Conservation (phyloP, 2,329 filamentous ascomycete genomes). For the Lachnellula suecica region DNA sequence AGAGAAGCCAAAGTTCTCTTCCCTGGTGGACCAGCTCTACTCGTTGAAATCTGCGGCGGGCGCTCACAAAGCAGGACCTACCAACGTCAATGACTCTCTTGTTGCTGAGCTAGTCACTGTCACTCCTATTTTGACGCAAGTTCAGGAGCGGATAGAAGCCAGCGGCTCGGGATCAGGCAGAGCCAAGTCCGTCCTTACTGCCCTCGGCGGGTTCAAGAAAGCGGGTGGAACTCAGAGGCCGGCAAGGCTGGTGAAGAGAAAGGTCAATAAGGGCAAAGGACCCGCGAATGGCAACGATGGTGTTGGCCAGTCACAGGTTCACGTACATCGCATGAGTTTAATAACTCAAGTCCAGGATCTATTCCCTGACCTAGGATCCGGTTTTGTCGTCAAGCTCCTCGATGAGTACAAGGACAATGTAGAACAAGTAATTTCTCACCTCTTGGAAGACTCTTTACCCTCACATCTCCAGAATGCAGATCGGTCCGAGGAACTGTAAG, state of each 20-base stretch:
- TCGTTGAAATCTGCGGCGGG: conserved; percentile 72
- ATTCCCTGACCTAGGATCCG: conserved; percentile 83
- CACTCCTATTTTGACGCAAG: conserved; percentile 70
- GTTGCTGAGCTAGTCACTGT: conserved; percentile 78
- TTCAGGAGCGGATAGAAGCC: conserved; percentile 53
- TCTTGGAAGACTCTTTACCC: conserved; percentile 77
- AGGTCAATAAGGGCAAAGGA: conserved; percentile 66
- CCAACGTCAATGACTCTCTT: conserved; percentile 66
- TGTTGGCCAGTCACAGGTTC: conserved; percentile 34
- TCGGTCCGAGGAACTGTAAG: conserved; percentile 53
- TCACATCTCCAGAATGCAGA: conserved; percentile 64
- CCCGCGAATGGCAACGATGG: conserved; percentile 38
- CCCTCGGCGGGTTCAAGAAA: conserved; percentile 60
- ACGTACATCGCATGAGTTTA: conserved; percentile 79
- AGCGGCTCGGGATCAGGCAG: conserved; percentile 51
- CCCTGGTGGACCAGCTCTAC: conserved; percentile 82
- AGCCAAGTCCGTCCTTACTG: conserved; percentile 58
- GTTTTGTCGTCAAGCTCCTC: conserved; percentile 75
- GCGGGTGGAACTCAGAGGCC: conserved; percentile 51
- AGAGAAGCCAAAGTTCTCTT: conserved; percentile 66
- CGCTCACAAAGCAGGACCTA: conserved; percentile 54
- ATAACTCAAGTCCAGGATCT: conserved; percentile 91
- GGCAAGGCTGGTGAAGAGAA: conserved; percentile 51
- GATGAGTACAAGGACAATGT: conserved; percentile 76
- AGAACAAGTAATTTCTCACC: conserved; percentile 76